Evolutionary conservation across 169 alveolate species (phyloP).

Genomic region (Plasmodium cynomolgi): DNA sequence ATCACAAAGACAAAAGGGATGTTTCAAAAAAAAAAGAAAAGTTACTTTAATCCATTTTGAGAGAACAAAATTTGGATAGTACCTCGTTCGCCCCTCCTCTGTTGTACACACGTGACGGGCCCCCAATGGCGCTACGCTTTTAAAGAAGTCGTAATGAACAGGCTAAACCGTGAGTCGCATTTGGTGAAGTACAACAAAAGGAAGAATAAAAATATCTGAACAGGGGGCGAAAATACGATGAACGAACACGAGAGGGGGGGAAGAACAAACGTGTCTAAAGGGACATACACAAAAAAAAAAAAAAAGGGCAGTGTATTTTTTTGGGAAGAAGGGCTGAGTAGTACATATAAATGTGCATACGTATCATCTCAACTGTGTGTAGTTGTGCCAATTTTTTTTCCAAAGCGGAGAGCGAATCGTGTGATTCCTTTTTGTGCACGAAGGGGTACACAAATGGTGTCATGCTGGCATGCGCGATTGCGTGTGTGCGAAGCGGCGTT

Average conservation of each 20-base stretch:
- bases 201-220: neutral
- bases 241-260: neutral
- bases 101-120: neutral
- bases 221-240: neutral
- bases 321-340: neutral
- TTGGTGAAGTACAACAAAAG: neutral
- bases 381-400: neutral
- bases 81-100: neutral
- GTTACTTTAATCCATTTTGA: neutral
- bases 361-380: neutral
- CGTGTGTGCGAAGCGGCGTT: neutral
- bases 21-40: neutral
- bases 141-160: neutral
- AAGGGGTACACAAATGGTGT: neutral
- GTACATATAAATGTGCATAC: neutral
- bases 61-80: neutral
- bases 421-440: neutral
- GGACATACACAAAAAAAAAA: neutral
- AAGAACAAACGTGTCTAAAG: neutral
- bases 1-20: neutral
- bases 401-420: neutral
- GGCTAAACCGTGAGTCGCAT: neutral
- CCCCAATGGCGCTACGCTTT: neutral
- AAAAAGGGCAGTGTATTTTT: neutral
- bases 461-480: neutral